Conservation (phyloP, 2,329 filamentous ascomycete species). For the Paecilomyces sp. region DNA sequence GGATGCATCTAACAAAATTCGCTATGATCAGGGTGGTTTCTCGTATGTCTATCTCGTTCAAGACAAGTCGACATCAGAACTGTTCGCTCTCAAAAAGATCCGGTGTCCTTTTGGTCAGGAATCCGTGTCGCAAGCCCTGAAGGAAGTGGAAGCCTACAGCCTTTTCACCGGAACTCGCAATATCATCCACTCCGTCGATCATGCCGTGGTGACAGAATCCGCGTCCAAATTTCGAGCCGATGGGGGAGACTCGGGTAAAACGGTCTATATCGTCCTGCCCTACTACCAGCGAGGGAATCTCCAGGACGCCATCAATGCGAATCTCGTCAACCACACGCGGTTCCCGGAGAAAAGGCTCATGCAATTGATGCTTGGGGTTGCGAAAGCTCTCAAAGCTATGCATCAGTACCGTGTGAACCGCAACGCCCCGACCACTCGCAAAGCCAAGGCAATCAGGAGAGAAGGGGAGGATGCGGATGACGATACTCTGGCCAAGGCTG, state of each 20-base stretch:
- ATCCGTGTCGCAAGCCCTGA: constrained; percentile 88
- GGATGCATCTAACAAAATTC: background rate
- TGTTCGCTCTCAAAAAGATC: constrained; percentile 97
- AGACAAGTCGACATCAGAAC: constrained; percentile 72
- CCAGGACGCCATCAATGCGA: constrained; percentile 97
- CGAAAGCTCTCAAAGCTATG: constrained; percentile 80
- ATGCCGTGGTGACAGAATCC: constrained; percentile 69
- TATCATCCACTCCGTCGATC: constrained; percentile 81
- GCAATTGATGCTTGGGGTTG: constrained; percentile 86
- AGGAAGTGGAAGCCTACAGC: constrained; percentile 94
- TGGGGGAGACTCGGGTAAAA: constrained; percentile 63
- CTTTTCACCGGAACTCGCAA: constrained; percentile 76
- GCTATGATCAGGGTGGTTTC: constrained; percentile 75
- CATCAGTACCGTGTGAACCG: constrained; percentile 70
- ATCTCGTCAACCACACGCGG: constrained; percentile 85
- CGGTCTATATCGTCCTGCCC: constrained; percentile 90
- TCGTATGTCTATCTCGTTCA: constrained; percentile 98
- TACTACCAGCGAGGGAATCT: constrained; percentile 94
- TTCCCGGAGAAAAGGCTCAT: constrained; percentile 87
- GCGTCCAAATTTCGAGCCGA: constrained; percentile 48
- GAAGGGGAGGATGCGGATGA: constrained; percentile 51
- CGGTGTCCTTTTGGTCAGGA: constrained; percentile 96
- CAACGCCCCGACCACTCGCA: constrained; percentile 47
- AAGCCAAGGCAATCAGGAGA: constrained; percentile 48
- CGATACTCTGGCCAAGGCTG: constrained; percentile 29